A percentile compares a stretch with the other conserved stretches of the same genome.
Conservation (phyloP, 768 basidiomycete genomes). For the Mycena chlorophos region DNA sequence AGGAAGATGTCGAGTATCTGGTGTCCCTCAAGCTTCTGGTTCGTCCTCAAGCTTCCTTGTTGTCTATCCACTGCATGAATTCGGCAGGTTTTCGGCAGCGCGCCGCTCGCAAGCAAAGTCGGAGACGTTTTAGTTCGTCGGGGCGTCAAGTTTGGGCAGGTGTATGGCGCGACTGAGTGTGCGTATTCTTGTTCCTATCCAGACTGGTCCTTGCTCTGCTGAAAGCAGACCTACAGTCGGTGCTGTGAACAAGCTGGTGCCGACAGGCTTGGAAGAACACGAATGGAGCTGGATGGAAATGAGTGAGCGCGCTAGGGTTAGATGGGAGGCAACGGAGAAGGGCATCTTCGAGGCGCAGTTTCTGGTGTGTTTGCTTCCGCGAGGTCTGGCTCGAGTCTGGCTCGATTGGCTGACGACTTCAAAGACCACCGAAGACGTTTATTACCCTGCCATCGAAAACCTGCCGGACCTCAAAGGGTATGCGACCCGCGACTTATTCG, state of each 20-base stretch:
- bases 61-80: background rate
- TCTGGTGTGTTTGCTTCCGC: conserved; percentile 28
- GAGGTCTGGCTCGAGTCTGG: background rate
- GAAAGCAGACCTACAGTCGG: background rate
- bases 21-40: background rate
- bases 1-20: background rate
- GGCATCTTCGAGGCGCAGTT: conserved; percentile 39
- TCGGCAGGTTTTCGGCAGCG: background rate
- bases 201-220: background rate
- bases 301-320: conserved; percentile 24
- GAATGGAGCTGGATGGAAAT: conserved; percentile 35
- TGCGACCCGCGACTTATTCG: conserved; percentile 44
- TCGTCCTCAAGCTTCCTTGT: background rate
- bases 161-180: background rate
- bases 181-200: background rate
- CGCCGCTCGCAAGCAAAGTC: background rate
- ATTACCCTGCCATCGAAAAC: conserved; percentile 30
- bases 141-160: background rate
- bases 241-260: background rate
- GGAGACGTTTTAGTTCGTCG: background rate
- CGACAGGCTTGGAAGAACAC: conserved; percentile 22
- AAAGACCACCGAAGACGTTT: background rate
- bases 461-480: conserved; percentile 39
- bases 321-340: conserved; percentile 40
- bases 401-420: background rate